These are phyloP conservation scores for Geotrichum bryndzae DNA, from an alignment of 1,139 yeast species.

Conservation along the genomic window DNA sequence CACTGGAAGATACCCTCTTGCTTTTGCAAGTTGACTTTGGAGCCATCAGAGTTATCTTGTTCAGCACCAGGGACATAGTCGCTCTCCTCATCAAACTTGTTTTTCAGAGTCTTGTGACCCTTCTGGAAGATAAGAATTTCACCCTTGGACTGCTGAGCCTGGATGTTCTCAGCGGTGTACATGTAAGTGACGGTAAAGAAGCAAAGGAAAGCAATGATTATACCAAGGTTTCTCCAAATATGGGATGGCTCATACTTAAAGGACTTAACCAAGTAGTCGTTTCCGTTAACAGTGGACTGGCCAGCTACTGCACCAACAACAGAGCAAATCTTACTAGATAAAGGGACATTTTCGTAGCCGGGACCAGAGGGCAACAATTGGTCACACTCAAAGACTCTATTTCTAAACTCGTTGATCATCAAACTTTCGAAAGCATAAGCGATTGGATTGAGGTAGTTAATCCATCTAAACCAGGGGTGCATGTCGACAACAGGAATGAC, in stretches of 20 bases:
- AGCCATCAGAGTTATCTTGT: slow-evolving; percentile 11
- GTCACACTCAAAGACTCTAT: slow-evolving; percentile 42
- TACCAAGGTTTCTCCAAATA: slow-evolving; percentile 83
- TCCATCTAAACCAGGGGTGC: slow-evolving; percentile 79
- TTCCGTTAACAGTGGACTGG: slow-evolving; percentile 48
- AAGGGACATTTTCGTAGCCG: slow-evolving; percentile 38
- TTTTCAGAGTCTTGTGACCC: slow-evolving; percentile 37
- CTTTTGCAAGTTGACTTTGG: slow-evolving; percentile 21
- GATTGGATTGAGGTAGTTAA: slow-evolving; percentile 65
- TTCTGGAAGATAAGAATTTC: slow-evolving; percentile 66
- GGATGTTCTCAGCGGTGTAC: slow-evolving; percentile 55
- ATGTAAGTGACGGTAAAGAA: slow-evolving; percentile 55
- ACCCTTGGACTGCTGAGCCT: slow-evolving; percentile 77
- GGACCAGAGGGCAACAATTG: slow-evolving; percentile 50
- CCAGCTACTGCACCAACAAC: slow-evolving; percentile 65
- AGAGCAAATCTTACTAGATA: slow-evolving; percentile 49
- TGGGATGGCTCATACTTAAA: slow-evolving; percentile 51
- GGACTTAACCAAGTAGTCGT: slow-evolving; percentile 45
- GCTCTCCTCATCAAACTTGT: slow-evolving; percentile 27
- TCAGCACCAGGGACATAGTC: slow-evolving; percentile 22
- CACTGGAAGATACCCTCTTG: slow-evolving; percentile 59
- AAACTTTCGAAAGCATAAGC: slow-evolving; percentile 64
- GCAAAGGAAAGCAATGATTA: slow-evolving; percentile 49
- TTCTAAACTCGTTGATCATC: slow-evolving; percentile 57
- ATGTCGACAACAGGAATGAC: slow-evolving; percentile 60